phyloP scores from a whole-genome alignment of 306 rosid species.

The Malus sieversii region DNA sequence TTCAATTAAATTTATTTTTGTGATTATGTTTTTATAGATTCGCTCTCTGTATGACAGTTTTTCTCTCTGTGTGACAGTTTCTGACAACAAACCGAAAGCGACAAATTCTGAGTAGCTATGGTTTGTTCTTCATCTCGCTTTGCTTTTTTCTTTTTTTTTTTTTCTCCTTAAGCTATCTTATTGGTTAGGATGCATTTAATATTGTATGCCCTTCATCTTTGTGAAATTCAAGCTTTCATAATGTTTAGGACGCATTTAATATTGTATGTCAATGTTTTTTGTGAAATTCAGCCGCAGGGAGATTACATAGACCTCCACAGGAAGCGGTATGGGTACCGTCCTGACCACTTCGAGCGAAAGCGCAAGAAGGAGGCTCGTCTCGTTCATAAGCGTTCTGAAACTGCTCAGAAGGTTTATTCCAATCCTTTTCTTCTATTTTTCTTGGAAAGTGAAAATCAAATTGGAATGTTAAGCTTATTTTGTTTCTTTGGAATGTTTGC shows the following conservation, averaged over 20 bases:
- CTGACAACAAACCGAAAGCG: not conserved
- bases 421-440: not conserved
- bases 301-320: conserved; percentile 88
- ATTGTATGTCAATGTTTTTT: not conserved
- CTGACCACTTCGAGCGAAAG: conserved; percentile 79
- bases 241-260: not conserved
- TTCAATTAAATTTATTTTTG: not conserved
- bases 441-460: not conserved
- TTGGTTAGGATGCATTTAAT: too few relatives aligned
- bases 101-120: conserved; percentile 8
- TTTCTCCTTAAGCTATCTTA: too few relatives aligned
- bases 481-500: conserved; percentile 1
- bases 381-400: conserved; percentile 67
- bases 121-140: not conserved
- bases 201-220: too few relatives aligned
- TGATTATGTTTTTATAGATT: not conserved
- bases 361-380: conserved; percentile 92
- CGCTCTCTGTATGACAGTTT: not conserved
- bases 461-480: not conserved
- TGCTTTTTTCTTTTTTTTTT: not conserved
- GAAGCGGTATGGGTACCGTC: conserved; percentile 80
- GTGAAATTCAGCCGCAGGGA: conserved; percentile 73
- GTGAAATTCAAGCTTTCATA: not conserved
- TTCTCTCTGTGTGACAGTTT: not conserved
- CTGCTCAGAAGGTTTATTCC: conserved; percentile 64